Conservation (phyloP, 495 filamentous ascomycete genomes). For the Bacidia gigantensis region DNA sequence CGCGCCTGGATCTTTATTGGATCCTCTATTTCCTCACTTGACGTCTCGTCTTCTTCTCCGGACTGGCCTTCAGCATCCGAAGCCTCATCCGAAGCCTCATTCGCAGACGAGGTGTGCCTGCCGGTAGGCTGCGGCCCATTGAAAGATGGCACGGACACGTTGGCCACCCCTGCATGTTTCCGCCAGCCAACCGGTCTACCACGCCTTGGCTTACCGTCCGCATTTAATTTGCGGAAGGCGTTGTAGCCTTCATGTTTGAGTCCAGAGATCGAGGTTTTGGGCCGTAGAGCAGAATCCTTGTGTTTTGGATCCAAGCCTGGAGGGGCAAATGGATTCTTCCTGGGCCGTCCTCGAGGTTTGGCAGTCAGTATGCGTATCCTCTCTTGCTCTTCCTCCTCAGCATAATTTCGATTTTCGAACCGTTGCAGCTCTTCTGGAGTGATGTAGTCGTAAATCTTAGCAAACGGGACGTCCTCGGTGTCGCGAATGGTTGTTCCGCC, state of each 20-base stretch:
- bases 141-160: slow-evolving; percentile 5
- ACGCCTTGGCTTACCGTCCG: neutral
- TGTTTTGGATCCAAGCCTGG: neutral
- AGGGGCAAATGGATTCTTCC: neutral
- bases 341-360: slow-evolving; percentile 9
- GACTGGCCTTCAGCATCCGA: neutral
- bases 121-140: slow-evolving; percentile 9
- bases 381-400: slow-evolving; percentile 7
- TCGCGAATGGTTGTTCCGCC: neutral
- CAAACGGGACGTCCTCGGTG: slow-evolving; percentile 5
- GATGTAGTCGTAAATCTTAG: slow-evolving; percentile 5
- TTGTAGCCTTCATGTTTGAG: neutral
- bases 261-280: neutral
- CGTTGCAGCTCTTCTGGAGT: slow-evolving; percentile 6
- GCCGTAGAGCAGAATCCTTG: neutral
- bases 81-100: neutral
- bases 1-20: slow-evolving; percentile 1
- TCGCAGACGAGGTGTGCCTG: neutral
- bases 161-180: neutral
- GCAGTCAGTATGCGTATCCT: neutral
- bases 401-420: slow-evolving; percentile 10
- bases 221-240: neutral
- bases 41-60: neutral
- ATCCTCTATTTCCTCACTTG: neutral
- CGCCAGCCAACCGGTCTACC: slow-evolving; percentile 3